Base-by-base conservation (phyloP, 768 basidiomycete species). In the Crassisporium funariophilum region DNA sequence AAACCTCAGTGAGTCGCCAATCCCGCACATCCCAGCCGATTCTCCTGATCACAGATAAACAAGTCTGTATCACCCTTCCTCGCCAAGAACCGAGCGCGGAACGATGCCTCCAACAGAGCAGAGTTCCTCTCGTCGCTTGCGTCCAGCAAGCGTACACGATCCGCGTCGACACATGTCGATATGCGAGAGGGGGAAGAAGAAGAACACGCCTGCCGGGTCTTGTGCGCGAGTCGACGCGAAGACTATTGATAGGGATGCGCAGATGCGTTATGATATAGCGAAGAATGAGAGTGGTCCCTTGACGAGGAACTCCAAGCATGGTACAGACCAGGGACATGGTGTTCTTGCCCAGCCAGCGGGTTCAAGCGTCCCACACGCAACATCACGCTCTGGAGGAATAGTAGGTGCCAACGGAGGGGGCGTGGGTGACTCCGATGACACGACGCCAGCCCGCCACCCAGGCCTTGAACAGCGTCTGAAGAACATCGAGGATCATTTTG, bases 261-360 rank as follows among this genome's bases (percentile, higher is more conserved):
- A 91, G 58, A 89, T 91, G 75, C 88, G 87, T 61, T 91, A 91
- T 53, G 90, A 92, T 61, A 86, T 92, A 51, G 85, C 84, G n/a
- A 88, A 83, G 65, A 90, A 91, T 51, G 84, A 82, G 44, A 86
- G 87, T 27, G 89, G 89, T 0, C 88, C 88, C 1, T 68, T 92
- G 34, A 74, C 78, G 22, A 74, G 81, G 55, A 89, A 83, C 0
- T 57, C 51, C 35, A 54, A 54, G 25, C n/a, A 20, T 13, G 34
- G n/a, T 24, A 31, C 12, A 10, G 38, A 35, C 16, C 15, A 16
- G 13, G 40, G 44, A 23, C 21, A 41, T 29, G 17, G 24, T 35
- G 5, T 25, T 39, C 10, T 35, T 20, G 42, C 22, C 31, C 22
- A 27, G 13, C 15, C 41, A 15, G 43, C 3, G 5, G 13, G 11